Evolutionary conservation across 2,329 filamentous ascomycete genomes (phyloP).

Genomic region (Aspergillus calidoustus): DNA sequence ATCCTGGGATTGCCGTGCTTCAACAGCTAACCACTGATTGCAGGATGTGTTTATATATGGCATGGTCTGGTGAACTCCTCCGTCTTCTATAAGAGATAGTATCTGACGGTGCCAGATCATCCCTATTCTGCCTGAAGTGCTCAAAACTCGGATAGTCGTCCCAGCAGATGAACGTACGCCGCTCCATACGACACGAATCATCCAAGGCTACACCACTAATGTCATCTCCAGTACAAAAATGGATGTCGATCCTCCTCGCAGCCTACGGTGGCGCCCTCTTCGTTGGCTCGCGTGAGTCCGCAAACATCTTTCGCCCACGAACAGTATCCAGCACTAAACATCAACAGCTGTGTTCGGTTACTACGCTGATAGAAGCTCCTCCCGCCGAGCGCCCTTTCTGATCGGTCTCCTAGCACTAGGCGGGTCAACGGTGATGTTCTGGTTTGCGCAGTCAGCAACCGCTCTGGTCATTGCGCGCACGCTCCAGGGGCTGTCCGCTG

Average conservation of each 20-base stretch:
- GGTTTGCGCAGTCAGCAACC: constrained; percentile 53
- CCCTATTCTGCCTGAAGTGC: constrained; percentile 71
- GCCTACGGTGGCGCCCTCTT: constrained; percentile 72
- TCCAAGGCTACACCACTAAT: neutral
- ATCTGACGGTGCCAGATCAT: constrained; percentile 53
- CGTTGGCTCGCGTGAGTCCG: constrained; percentile 37
- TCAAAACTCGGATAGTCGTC: constrained; percentile 42
- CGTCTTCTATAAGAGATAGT: too few relatives aligned
- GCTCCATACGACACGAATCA: neutral
- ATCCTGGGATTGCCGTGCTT: neutral
- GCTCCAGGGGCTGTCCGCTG: constrained; percentile 62
- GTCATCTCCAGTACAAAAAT: constrained; percentile 61
- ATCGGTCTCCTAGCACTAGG: constrained; percentile 58
- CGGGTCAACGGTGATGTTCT: constrained; percentile 60
- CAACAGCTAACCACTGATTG: constrained; percentile 1
- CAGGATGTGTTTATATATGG: constrained; percentile 49
- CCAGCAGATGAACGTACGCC: constrained; percentile 51
- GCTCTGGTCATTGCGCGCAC: constrained; percentile 57
- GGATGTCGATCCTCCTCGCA: constrained; percentile 72
- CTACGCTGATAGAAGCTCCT: constrained; percentile 58
- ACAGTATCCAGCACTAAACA: neutral
- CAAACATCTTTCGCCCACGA: neutral
- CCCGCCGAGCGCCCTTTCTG: constrained; percentile 62
- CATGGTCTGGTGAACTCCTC: constrained; percentile 28
- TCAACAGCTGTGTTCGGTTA: constrained; percentile 34